Evolutionary conservation across 495 filamentous ascomycete genomes (phyloP), one percentile per base, ranked within the genome.

Genomic region (Hypoxylon lienhwacheense): DNA sequence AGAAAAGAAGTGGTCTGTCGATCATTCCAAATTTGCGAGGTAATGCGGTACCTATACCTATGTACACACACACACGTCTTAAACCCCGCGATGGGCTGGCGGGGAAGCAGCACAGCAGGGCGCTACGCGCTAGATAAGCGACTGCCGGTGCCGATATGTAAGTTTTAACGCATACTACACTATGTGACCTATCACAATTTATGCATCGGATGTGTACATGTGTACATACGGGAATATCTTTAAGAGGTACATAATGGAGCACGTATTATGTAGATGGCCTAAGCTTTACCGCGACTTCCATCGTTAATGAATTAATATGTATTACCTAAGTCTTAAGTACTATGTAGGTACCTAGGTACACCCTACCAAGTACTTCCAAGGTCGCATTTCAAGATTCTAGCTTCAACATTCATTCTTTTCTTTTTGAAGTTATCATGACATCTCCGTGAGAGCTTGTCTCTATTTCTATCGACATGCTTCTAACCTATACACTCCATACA

Each of bases 371-470:
- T 8, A 26, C 36, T 42, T 35, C 36, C 10, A 32, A 54, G 42
- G 37, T n/a, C 12, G 5, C 31, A 61, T n/a, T n/a, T n/a, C n/a
- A n/a, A n/a, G n/a, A n/a, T n/a, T n/a, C n/a, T n/a, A n/a, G n/a
- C n/a, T n/a, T n/a, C n/a, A n/a, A n/a, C n/a, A n/a, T n/a, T n/a
- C n/a, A n/a, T n/a, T n/a, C 34, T 20, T 54, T 39, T 56, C 16
- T 36, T 43, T 53, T 53, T 59, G 63, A 63, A 65, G 60, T 53
- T 63, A 53, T 64, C 61, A 41, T 41, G 25, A 53, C 24, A 36
- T 16, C n/a, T 25, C 43, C 26, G 41, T 43, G 21, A 10, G 14
- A 47, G 24, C 26, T 51, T 43, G 10, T 29, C 11, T 50, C 22
- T 32, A 7, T 17, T 17, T 21, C 1, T 34, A 28, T 31, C 14